A percentile compares a stretch with the other conserved stretches of the same genome.
Evolutionary conservation across 805 yeast species (phyloP).

Genomic region (Blastobotrys robertii): DNA sequence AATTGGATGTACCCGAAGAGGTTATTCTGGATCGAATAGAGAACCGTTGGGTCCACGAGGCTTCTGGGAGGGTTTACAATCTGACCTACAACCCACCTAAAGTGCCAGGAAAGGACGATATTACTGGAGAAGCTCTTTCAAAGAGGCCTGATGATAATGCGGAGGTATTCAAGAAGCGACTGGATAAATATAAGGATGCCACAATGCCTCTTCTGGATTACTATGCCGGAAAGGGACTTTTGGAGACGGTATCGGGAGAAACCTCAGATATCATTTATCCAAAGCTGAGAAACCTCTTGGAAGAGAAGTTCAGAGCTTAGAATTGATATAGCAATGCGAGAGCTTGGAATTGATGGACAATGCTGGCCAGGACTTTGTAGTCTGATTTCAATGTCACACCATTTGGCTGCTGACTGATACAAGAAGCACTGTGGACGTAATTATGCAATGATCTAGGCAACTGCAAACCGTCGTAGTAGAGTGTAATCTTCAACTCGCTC

Average conservation of each 20-base stretch:
- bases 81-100: conserved; percentile 84
- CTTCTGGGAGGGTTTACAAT: conserved; percentile 83
- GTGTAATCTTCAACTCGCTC: too few species aligned
- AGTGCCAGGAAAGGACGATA: conserved; percentile 68
- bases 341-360: too few species aligned
- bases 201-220: conserved; percentile 57
- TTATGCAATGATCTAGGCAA: not conserved
- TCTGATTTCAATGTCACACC: not conserved
- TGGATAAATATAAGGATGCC: conserved; percentile 50
- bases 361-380: too few species aligned
- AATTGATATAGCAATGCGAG: too few species aligned
- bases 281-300: conserved; percentile 33
- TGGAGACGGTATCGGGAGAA: conserved; percentile 55
- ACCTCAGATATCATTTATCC: conserved; percentile 83
- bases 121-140: conserved; percentile 77
- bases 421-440: too few species aligned
- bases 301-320: too few species aligned
- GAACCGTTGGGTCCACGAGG: conserved; percentile 73
- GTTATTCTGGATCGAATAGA: conserved; percentile 74
- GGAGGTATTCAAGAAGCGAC: conserved; percentile 56
- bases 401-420: not conserved
- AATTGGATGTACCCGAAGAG: conserved; percentile 76
- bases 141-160: conserved; percentile 80
- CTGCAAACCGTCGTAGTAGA: not conserved
- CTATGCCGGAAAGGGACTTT: conserved; percentile 42